Base-by-base conservation (phyloP, 2,329 filamentous ascomycete genomes). In the Dendrostoma leiphaemia region DNA sequence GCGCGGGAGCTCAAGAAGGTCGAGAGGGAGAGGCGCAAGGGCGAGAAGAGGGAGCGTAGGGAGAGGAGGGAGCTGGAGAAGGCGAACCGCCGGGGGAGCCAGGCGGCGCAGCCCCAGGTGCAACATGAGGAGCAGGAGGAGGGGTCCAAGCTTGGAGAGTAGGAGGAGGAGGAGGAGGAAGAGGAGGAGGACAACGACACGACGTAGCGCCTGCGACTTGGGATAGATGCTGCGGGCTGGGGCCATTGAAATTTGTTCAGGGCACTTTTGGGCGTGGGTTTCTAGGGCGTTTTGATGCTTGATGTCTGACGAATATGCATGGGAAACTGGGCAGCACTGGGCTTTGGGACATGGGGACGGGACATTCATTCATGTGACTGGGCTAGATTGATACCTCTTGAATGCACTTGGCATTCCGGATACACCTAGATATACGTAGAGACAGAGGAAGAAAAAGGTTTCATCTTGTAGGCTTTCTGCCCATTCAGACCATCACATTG, bases 1-100 rank as follows among this genome's bases (percentile, higher is more conserved):
- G 74, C 67, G 64, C 69, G 72, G 58, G 61, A 63, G 15, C 31
- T 63, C 54, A 65, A 67, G 53, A 62, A 65, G 29, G 64, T 64
- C 21, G 59, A 63, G 35, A 63, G 65, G 37, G 69, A 65, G 56
- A 62, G 65, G 43, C 55, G 59, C 45, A 53, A 50, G 19, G 49
- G 7, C 21, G 48, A 60, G 48, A 57, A 51, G 29, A n/a, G 24
- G 40, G 51, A 53, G 23, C 15, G 32, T 40, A 57, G 24, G 21
- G 50, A 57, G 26, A 45, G 28, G 38, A 40, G 38, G 40, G 50
- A 46, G 38, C 8, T 19, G 13, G 46, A 48, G 24, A 29, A n/a
- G 24, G 35, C 10, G 10, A 19, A 13, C 15, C 4, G 23, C 4
- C 2, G 21, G 32, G 31, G 28, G 15, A 17, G 32, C 13, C 31